These are phyloP conservation scores for Hortiboletus flavorubellus DNA, from an alignment of 768 basidiomycete species.

Conservation along the genomic window DNA sequence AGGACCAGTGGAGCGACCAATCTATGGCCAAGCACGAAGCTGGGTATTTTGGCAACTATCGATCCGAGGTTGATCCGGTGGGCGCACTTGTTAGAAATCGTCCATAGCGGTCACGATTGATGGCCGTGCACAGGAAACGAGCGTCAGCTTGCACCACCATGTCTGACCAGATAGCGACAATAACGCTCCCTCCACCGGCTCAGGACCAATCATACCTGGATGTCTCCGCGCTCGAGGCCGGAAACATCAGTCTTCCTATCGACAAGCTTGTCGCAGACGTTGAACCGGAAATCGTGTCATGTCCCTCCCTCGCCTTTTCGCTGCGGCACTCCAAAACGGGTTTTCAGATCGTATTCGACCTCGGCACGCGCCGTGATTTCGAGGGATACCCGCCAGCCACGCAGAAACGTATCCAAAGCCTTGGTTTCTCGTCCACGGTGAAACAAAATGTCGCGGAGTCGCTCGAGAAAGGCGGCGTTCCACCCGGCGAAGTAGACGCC, in stretches of 20 bases:
- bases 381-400: conserved; percentile 38
- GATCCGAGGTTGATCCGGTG: neutral
- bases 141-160: neutral
- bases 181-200: conserved; percentile 10
- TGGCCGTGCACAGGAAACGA: neutral
- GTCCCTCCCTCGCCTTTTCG: conserved; percentile 52
- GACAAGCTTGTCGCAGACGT: conserved; percentile 38
- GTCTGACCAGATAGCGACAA: conserved; percentile 5
- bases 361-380: conserved; percentile 50
- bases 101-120: neutral
- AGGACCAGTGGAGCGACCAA: conserved; percentile 81
- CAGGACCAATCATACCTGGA: conserved; percentile 47
- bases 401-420: conserved; percentile 17
- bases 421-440: conserved; percentile 5
- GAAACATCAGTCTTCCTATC: conserved; percentile 39
- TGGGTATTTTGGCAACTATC: conserved; percentile 85
- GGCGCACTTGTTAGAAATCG: neutral
- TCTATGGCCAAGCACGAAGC: conserved; percentile 86
- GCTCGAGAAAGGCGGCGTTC: conserved; percentile 46
- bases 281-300: conserved; percentile 22
- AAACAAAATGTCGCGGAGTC: conserved; percentile 45
- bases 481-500: conserved; percentile 40
- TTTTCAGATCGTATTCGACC: conserved; percentile 49
- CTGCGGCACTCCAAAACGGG: conserved; percentile 44
- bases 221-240: conserved; percentile 56